A percentile compares a stretch with the other conserved stretches of the same genome.
Conservation (phyloP, 2,329 filamentous ascomycete species). For the Aspergillus oerlinghausenensis region DNA sequence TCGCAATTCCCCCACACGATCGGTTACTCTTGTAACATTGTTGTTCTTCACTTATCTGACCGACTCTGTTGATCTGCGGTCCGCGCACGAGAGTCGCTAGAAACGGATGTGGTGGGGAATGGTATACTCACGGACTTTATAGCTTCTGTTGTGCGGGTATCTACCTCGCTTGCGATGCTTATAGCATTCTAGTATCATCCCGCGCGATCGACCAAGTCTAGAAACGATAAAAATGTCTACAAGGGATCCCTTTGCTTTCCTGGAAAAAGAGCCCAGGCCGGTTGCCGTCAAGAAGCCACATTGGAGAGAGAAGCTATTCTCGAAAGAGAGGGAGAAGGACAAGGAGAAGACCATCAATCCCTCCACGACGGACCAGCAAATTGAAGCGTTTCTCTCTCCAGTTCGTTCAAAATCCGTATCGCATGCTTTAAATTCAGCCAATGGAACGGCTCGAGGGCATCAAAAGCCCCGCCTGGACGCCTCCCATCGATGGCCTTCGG, state of each 20-base stretch:
- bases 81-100: constrained; percentile 5
- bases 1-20: neutral
- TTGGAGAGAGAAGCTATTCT: constrained; percentile 51
- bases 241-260: constrained; percentile 34
- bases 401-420: constrained; percentile 40
- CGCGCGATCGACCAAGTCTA: constrained; percentile 3
- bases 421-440: constrained; percentile 10
- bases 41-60: neutral
- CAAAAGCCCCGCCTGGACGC: constrained; percentile 32
- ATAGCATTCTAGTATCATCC: constrained; percentile 4
- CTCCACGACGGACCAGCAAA: constrained; percentile 40
- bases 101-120: constrained; percentile 9
- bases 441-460: constrained; percentile 25
- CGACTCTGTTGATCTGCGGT: constrained; percentile 17
- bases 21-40: neutral
- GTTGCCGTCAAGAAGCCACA: constrained; percentile 25
- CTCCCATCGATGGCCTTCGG: constrained; percentile 31
- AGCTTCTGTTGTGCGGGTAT: constrained; percentile 5
- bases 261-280: constrained; percentile 31
- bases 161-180: constrained; percentile 28
- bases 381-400: constrained; percentile 56
- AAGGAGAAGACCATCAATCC: constrained; percentile 9
- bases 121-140: constrained; percentile 12
- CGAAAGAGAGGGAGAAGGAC: constrained; percentile 32
- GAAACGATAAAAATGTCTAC: constrained; percentile 27